Evolutionary conservation across 139 green algal genomes (phyloP).

Genomic region (Limnomonas spitsbergensis): DNA sequence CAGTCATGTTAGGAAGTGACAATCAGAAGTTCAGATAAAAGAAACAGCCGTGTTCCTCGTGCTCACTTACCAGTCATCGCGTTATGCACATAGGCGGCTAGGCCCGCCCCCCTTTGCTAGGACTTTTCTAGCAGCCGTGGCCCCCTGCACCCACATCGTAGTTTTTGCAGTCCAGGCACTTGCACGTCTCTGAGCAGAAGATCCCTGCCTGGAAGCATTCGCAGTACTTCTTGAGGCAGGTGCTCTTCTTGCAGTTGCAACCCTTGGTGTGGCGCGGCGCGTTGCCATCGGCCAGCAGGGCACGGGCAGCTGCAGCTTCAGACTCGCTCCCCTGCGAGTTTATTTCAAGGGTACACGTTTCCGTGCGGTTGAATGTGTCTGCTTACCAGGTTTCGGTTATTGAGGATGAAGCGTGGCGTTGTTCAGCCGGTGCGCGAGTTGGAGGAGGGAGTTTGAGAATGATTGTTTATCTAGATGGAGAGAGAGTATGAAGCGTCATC

Average conservation of each 20-base stretch:
- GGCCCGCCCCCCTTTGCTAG: background rate
- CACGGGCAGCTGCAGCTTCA: slow-evolving; percentile 1
- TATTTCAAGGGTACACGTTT: background rate
- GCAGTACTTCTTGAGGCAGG: slow-evolving; percentile 98
- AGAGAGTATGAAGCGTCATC: too few relatives aligned
- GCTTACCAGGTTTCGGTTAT: background rate
- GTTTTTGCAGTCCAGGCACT: slow-evolving; percentile 86
- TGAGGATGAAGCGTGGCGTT: too few relatives aligned
- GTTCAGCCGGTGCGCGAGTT: too few relatives aligned
- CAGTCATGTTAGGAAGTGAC: too few relatives aligned
- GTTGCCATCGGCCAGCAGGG: background rate
- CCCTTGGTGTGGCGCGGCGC: slow-evolving; percentile 73
- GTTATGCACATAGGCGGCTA: background rate
- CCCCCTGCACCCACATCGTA: slow-evolving; percentile 49
- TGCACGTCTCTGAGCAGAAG: slow-evolving; percentile 82
- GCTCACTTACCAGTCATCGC: background rate
- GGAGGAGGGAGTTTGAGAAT: too few relatives aligned
- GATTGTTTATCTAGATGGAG: too few relatives aligned
- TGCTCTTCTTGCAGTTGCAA: slow-evolving; percentile 89
- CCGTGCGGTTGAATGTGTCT: slow-evolving; percentile 2
- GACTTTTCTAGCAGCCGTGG: too few relatives aligned
- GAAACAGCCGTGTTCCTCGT: background rate
- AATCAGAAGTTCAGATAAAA: background rate
- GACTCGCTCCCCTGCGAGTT: background rate
- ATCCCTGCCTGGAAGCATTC: slow-evolving; percentile 94